Evolutionary conservation across 2,329 filamentous ascomycete genomes (phyloP).

Genomic region (Cladosporium phlei): DNA sequence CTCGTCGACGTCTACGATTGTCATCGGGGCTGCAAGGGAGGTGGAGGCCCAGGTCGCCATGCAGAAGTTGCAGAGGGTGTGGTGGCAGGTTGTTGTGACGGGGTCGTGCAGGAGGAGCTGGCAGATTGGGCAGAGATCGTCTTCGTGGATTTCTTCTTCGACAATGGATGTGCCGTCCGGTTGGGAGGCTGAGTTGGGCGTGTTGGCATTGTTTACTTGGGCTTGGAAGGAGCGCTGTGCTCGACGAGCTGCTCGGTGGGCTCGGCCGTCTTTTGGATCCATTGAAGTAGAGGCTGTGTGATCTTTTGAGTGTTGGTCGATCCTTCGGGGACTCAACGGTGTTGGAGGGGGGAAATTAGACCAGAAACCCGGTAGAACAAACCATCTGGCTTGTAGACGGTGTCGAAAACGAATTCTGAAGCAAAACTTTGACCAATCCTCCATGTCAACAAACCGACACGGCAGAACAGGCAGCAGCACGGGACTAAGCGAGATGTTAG

Average conservation of each 20-base stretch:
- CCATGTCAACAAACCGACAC: not conserved
- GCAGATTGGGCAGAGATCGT: slow-evolving; percentile 45
- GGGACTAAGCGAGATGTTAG: too few relatives aligned
- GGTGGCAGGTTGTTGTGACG: slow-evolving; percentile 40
- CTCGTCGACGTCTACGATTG: slow-evolving; percentile 37
- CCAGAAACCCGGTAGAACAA: not conserved
- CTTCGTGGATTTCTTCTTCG: slow-evolving; percentile 30
- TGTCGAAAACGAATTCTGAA: not conserved
- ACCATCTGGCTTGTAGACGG: not conserved
- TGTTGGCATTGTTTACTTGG: not conserved
- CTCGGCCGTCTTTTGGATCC: not conserved
- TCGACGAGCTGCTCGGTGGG: not conserved
- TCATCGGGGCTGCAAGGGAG: slow-evolving; percentile 36
- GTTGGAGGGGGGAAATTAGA: not conserved
- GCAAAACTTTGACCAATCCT: too few relatives aligned
- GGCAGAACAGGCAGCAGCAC: not conserved
- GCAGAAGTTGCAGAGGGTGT: slow-evolving; percentile 42
- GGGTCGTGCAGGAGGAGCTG: slow-evolving; percentile 41
- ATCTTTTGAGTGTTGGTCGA: not conserved
- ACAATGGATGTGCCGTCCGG: not conserved
- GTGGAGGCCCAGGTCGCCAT: slow-evolving; percentile 45
- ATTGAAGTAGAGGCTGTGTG: too few relatives aligned
- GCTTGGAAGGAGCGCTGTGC: not conserved
- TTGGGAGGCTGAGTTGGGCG: not conserved
- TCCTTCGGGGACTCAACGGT: not conserved